Evolutionary conservation across 1,139 yeast species (phyloP), one percentile per base, ranked within the genome.

Genomic region (Pichia sp.): DNA sequence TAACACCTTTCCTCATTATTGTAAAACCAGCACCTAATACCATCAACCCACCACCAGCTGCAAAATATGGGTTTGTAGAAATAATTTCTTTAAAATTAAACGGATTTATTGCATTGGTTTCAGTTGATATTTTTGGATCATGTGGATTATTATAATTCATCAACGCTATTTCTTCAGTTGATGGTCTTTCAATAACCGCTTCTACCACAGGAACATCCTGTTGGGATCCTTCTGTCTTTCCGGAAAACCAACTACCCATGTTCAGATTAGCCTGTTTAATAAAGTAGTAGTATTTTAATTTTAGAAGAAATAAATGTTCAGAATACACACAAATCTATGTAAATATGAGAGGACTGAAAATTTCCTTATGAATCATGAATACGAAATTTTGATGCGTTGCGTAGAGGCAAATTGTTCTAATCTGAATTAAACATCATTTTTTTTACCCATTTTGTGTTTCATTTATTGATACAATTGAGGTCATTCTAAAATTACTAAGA

Each of bases 41-140:
- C 98, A 92, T 92, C 42, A 92, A 72, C 0, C 98, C 98, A 58
- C 96, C 96, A 60, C 98, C 94, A 0, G 97, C 98, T 2, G 97
- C 95, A 69, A 92, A 92, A 66, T 87, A 88, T 8, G 97, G 97
- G 62, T 92, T 92, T 40, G 81, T 78, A 25, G 76, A 74, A 56
- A 87, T 71, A 7, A 83, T 76, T 50, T 78, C 82, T 41, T 75
- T 65, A 56, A 81, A 67, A 5, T 79, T 68, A 62, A 55, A 45
- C 7, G 42, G 66, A 68, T 64, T 38, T 32, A 34, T 32, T 44
- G 40, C 10, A 40, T 39, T 28, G 40, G 29, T 18, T 39, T 47
- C 25, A 11, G 3, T 25, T 35, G 37, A n/a, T 26, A 18, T 18
- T 18, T 8, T 31, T 2, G 28, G 3, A 25, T 54, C 47, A 26